phyloP scores from a whole-genome alignment of 2,329 filamentous ascomycete genomes.

The Rosellinia necatrix region DNA sequence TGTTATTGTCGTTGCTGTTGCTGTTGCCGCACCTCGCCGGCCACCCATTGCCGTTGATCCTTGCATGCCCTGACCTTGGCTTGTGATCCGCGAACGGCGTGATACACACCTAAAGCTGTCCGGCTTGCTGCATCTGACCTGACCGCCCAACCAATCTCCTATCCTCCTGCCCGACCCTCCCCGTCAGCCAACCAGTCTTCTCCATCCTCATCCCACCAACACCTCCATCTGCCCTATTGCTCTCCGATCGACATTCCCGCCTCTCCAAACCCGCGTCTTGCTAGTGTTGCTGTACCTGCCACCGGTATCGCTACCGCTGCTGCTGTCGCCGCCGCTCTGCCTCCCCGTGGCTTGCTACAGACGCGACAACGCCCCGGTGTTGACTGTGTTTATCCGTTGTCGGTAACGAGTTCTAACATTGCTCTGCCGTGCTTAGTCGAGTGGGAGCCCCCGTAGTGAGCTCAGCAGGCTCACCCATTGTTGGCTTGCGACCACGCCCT shows the following conservation, averaged over 20 bases:
- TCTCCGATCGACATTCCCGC: conserved; percentile 25
- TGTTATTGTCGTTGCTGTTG: too few relatives aligned
- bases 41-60: not conserved
- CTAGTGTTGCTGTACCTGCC: not conserved
- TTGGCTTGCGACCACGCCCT: conserved; percentile 4
- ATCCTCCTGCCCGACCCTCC: conserved; percentile 34
- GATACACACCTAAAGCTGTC: conserved; percentile 27
- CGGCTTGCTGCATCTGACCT: conserved; percentile 40
- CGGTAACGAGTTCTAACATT: too few relatives aligned
- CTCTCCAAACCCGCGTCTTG: conserved; percentile 2
- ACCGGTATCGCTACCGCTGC: not conserved
- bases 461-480: not conserved
- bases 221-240: conserved; percentile 25
- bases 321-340: not conserved
- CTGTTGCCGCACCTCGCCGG: too few relatives aligned
- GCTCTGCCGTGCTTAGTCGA: too few relatives aligned
- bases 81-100: conserved; percentile 32
- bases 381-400: not conserved
- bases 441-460: not conserved
- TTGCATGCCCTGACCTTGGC: conserved; percentile 24
- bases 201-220: conserved; percentile 29
- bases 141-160: conserved; percentile 38
- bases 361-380: too few relatives aligned
- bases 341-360: too few relatives aligned
- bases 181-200: conserved; percentile 36